These are phyloP conservation scores for Picea sitchensis DNA, from an alignment of 75 land plant species.

Conservation along the genomic window DNA sequence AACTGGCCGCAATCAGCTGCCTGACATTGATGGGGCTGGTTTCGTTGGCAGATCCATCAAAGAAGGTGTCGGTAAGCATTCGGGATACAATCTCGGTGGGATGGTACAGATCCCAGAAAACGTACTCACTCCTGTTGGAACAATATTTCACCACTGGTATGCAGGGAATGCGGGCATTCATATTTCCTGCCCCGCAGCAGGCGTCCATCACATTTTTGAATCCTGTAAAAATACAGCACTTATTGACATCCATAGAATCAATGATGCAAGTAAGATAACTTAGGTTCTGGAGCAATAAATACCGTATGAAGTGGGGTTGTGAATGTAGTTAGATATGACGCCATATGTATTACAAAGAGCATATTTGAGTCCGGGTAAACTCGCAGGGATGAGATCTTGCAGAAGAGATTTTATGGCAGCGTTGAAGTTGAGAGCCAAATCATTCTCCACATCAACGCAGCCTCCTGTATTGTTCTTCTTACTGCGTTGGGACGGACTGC, in stretches of 20 bases:
- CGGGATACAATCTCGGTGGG: slow-evolving; percentile 51
- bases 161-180: slow-evolving; percentile 61
- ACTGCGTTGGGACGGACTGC: slow-evolving; percentile 52
- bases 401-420: slow-evolving; percentile 28
- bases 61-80: slow-evolving; percentile 23
- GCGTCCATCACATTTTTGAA: slow-evolving; percentile 50
- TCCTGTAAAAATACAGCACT: slow-evolving; percentile 32
- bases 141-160: slow-evolving; percentile 46
- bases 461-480: slow-evolving; percentile 24
- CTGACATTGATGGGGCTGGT: slow-evolving; percentile 48
- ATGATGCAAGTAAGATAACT: too few relatives aligned
- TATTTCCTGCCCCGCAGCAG: slow-evolving; percentile 67
- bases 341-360: slow-evolving; percentile 56
- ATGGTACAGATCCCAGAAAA: slow-evolving; percentile 86
- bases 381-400: slow-evolving; percentile 20
- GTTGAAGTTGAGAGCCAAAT: slow-evolving; percentile 40
- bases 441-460: slow-evolving; percentile 51
- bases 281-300: not conserved
- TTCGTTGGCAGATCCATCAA: slow-evolving; percentile 32
- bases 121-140: slow-evolving; percentile 43
- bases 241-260: not conserved
- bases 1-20: slow-evolving; percentile 22
- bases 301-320: slow-evolving; percentile 56
- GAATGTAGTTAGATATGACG: slow-evolving; percentile 22
- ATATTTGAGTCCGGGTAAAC: slow-evolving; percentile 35